Percentiles rank a stretch among this genome's conserved stretches.
These are phyloP conservation scores for Cydonia oblonga DNA, from an alignment of 331 rosid genomes.

Conservation along the genomic window DNA sequence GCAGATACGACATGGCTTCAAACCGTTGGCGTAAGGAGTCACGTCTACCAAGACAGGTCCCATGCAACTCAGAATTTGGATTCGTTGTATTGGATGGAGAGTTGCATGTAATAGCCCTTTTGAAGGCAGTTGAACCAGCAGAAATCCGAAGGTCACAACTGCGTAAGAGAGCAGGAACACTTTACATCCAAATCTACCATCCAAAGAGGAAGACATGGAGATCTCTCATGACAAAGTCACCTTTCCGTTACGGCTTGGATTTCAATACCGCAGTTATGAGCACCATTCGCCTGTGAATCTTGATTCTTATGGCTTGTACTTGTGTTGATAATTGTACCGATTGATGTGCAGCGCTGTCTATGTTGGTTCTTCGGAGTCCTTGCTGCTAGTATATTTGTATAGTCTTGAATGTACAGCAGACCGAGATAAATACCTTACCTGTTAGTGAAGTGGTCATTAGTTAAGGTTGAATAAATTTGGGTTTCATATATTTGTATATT, in stretches of 20 bases:
- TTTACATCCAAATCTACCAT: conserved; percentile 53
- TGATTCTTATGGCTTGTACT: neutral
- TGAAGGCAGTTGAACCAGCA: conserved; percentile 16
- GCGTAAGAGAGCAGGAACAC: conserved; percentile 22
- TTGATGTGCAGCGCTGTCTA: neutral
- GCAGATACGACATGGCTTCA: conserved; percentile 61
- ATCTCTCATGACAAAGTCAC: conserved; percentile 44
- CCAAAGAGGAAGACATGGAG: conserved; percentile 74
- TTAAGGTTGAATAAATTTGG: neutral
- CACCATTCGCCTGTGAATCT: conserved; percentile 47
- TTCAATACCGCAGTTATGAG: conserved; percentile 51
- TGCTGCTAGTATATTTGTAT: conserved; percentile 7
- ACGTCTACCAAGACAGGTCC: conserved; percentile 44
- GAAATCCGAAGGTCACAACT: conserved; percentile 40
- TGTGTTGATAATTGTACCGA: neutral
- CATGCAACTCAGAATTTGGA: conserved; percentile 36
- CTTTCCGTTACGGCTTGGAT: conserved; percentile 44
- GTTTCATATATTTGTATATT: neutral
- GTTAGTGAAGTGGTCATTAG: neutral
- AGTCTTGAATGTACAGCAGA: neutral
- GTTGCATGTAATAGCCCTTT: conserved; percentile 43
- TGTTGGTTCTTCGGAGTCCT: neutral
- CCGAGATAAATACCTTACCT: neutral
- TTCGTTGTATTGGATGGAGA: conserved; percentile 45
- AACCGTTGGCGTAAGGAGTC: conserved; percentile 60